Conservation (phyloP, 2,329 filamentous ascomycete genomes). For the Fusarium albidum region DNA sequence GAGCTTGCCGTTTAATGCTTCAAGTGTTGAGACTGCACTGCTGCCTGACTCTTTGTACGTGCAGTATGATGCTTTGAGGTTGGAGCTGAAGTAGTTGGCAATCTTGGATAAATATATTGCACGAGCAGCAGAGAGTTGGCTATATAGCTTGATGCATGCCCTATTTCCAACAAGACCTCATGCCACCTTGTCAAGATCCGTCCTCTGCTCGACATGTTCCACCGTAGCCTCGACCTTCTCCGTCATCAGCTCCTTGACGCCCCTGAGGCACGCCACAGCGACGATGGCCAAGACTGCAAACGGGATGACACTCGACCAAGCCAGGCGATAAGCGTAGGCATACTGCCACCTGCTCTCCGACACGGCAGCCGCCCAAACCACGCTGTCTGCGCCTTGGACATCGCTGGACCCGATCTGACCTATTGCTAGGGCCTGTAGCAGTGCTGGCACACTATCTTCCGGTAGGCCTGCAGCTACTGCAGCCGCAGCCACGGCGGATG, state of each 20-base stretch:
- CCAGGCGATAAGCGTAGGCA: slow-evolving; percentile 9
- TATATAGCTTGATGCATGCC: too few species aligned
- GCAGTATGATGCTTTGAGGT: slow-evolving; percentile 69
- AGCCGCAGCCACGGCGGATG: slow-evolving; percentile 3
- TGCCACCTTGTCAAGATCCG: not conserved
- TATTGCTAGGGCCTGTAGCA: slow-evolving; percentile 7
- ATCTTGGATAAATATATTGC: too few species aligned
- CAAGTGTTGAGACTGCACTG: slow-evolving; percentile 64
- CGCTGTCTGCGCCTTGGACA: slow-evolving; percentile 1
- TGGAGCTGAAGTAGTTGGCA: slow-evolving; percentile 58
- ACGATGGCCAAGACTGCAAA: slow-evolving; percentile 8
- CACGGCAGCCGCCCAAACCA: slow-evolving; percentile 6
- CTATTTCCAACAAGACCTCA: too few species aligned
- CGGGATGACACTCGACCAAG: slow-evolving; percentile 10
- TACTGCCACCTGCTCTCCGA: slow-evolving; percentile 13
- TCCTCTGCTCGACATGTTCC: slow-evolving; percentile 1
- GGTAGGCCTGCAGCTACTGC: slow-evolving; percentile 4
- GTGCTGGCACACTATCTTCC: slow-evolving; percentile 10
- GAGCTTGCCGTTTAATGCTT: slow-evolving; percentile 65
- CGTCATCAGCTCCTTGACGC: slow-evolving; percentile 10
- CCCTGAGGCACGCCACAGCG: slow-evolving; percentile 7
- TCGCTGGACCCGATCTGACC: slow-evolving; percentile 7
- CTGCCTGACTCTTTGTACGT: slow-evolving; percentile 64
- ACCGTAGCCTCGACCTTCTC: slow-evolving; percentile 12
- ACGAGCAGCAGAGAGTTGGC: too few species aligned